Base-by-base conservation (phyloP, 192 early-diverging fungal species). In the Mortierella claussenii region DNA sequence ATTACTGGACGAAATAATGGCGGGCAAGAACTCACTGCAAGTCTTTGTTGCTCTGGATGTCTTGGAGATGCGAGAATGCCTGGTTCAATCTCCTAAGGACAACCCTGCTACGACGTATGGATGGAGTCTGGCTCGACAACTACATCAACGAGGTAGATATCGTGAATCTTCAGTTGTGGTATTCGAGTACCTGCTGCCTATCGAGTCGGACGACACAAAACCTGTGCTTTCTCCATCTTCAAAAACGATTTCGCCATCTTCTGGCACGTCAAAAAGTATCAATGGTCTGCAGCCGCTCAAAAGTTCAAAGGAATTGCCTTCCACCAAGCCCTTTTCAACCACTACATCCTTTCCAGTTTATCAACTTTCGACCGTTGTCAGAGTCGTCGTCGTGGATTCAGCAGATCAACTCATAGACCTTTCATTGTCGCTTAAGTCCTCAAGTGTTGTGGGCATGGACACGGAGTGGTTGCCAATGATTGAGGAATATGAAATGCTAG, bases 401-500 rank as follows among this genome's bases (percentile, higher is more conserved):
- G 33, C 23, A 2, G 43, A 47, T 0, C 31, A 54, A 27, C 30
- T 71, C 1, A 36, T 50, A 11, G 11, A 13, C 12, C 21, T 71
- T n/a, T 27, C 60, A 18, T 10, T 15, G 2, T 34, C 54, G 5
- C 37, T 71, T 3, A 13, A 34, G 7, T 40, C 12, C 13, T 55
- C 69, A 0, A 37, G n/a, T 17, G 23, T 45, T 3, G 52, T 71
- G 17, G 69, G 53, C 4, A 62, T 71, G 54, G 69, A 71, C 33
- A 71, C 60, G 0, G 69, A 71, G 24, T 71, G 69, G 69, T 47
- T 71, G 0, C 69, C 69, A 5, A 26, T 48, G 20, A 58, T 63
- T 5, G 4, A 54, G 11, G 40, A 49, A n/a, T 71, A 55, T 45
- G 12, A 23, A 21, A 11, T n/a, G 21, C n/a, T 55, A 0, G 58